phyloP scores from a whole-genome alignment of 495 filamentous ascomycete species.

The Xylaria grammica region DNA sequence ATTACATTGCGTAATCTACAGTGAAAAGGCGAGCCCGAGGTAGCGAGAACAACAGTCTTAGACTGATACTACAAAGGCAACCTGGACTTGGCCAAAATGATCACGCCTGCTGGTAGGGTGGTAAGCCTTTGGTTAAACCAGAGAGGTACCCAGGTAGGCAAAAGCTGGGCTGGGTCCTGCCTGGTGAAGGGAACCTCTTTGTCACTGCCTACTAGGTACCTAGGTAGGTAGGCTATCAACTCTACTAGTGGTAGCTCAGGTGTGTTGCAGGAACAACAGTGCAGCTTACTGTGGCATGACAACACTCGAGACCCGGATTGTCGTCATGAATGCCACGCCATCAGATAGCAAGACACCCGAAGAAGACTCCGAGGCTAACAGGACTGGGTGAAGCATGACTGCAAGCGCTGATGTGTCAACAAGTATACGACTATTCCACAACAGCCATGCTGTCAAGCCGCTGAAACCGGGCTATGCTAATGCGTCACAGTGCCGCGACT shows the following conservation, averaged over 20 bases:
- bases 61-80: not conserved
- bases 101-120: not conserved
- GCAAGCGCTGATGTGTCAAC: conserved; percentile 15
- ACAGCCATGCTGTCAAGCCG: conserved; percentile 17
- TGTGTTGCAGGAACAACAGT: conserved; percentile 10
- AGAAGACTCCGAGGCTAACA: conserved; percentile 17
- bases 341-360: conserved; percentile 7
- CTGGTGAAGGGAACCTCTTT: not conserved
- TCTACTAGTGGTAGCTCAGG: not conserved
- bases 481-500: conserved; percentile 25
- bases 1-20: too few relatives aligned
- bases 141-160: not conserved
- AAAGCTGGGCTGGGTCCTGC: not conserved
- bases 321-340: conserved; percentile 19
- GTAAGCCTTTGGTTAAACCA: too few relatives aligned
- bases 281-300: conserved; percentile 20
- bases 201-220: not conserved
- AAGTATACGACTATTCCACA: conserved; percentile 27
- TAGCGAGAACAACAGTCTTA: not conserved
- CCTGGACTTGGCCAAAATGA: not conserved
- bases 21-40: not conserved
- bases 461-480: conserved; percentile 27
- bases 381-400: not conserved
- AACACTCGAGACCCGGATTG: conserved; percentile 4
- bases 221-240: not conserved